phyloP scores from a whole-genome alignment of 2,329 filamentous ascomycete genomes.

The Pseudogymnoascus sp. region DNA sequence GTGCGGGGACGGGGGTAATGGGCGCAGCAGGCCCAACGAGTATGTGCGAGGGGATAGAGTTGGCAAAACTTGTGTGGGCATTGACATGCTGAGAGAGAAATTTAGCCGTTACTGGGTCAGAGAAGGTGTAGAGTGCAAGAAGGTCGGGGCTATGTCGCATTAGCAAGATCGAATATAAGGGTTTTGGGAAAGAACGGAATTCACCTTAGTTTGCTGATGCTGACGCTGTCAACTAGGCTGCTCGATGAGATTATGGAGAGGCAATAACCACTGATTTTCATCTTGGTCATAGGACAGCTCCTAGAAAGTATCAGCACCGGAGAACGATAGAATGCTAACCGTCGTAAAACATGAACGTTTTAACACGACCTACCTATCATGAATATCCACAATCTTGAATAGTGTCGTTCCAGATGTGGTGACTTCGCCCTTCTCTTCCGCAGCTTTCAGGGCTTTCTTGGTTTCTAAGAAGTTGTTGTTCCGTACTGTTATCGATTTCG shows the following conservation, averaged over 20 bases:
- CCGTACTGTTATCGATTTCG: background rate
- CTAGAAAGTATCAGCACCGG: conserved; percentile 13
- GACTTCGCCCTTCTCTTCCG: conserved; percentile 8
- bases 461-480: background rate
- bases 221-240: conserved; percentile 49
- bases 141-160: background rate
- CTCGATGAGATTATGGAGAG: conserved; percentile 41
- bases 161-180: conserved; percentile 18
- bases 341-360: conserved; percentile 11
- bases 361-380: conserved; percentile 12
- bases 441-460: background rate
- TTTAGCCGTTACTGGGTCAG: conserved; percentile 37
- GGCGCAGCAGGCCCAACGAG: conserved; percentile 32
- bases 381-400: conserved; percentile 10
- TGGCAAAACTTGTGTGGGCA: conserved; percentile 16
- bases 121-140: conserved; percentile 47
- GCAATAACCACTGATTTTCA: conserved; percentile 37
- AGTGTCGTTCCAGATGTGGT: background rate
- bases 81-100: conserved; percentile 36
- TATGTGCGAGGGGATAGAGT: conserved; percentile 7
- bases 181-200: conserved; percentile 33
- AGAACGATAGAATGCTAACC: conserved; percentile 10
- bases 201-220: conserved; percentile 11
- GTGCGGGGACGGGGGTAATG: conserved; percentile 21
- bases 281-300: conserved; percentile 27